These are phyloP conservation scores for Thozetella sp. DNA, from an alignment of 495 filamentous ascomycete species.

Conservation along the genomic window DNA sequence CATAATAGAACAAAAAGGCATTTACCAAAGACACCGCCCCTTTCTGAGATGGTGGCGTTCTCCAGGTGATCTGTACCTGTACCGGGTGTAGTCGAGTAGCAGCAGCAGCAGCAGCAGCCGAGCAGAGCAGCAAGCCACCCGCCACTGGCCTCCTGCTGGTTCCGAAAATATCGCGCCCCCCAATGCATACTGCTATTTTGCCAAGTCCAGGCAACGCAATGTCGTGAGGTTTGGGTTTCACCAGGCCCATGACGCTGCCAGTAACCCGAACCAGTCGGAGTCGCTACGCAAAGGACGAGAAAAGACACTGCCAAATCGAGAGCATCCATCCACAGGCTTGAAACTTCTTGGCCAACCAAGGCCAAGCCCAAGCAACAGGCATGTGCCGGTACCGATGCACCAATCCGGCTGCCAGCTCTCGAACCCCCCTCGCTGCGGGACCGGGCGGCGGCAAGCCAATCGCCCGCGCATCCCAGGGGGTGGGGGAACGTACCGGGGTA, in stretches of 20 bases:
- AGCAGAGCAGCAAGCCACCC: no score
- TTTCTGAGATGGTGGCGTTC: not conserved
- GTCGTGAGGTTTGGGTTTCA: not conserved
- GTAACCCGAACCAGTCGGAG: no score
- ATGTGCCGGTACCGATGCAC: not conserved
- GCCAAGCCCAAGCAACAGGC: not conserved
- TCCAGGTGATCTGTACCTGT: no score
- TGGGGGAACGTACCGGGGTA: not conserved
- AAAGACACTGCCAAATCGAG: not conserved
- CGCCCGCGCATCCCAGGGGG: not conserved
- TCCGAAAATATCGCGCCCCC: not conserved
- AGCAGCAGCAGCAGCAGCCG: no score
- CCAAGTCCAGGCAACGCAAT: not conserved
- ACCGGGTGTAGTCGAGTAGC: no score
- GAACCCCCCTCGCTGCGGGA: not conserved
- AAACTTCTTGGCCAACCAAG: not conserved
- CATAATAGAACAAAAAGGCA: conserved; percentile 1
- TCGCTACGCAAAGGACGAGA: not conserved
- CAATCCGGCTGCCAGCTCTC: not conserved
- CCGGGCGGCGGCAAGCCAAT: not conserved
- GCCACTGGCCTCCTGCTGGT: not conserved
- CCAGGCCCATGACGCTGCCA: no score
- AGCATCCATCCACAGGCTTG: not conserved
- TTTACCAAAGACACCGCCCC: not conserved
- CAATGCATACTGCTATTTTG: not conserved